Conservation (phyloP, 177 flowering plant genomes). For the Vitis hybrid region DNA sequence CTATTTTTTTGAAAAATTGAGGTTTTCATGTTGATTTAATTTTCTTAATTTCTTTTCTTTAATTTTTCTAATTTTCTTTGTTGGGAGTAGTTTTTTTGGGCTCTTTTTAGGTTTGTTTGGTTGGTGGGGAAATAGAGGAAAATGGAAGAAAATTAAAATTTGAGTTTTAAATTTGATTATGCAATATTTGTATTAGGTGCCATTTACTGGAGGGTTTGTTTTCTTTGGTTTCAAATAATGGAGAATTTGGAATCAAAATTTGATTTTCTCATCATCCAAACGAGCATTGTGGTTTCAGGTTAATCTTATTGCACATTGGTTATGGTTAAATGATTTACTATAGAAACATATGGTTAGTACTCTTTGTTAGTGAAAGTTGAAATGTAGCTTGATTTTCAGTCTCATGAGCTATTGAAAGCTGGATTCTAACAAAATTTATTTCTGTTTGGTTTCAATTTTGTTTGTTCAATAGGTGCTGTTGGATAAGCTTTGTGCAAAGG, state of each 20-base stretch:
- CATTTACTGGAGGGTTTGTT: background rate
- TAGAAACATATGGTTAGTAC: too few species aligned
- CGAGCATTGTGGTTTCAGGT: background rate
- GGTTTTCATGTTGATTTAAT: background rate
- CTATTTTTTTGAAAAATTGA: too few species aligned
- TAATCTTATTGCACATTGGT: too few species aligned
- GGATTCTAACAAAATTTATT: background rate
- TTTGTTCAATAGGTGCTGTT: constrained; percentile 7
- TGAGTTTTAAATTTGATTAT: background rate
- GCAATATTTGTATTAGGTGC: background rate
- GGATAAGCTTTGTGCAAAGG: constrained; percentile 4
- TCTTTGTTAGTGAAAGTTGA: too few species aligned
- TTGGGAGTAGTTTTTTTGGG: background rate
- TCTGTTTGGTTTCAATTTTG: background rate
- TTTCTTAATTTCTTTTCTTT: background rate
- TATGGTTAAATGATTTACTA: too few species aligned
- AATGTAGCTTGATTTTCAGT: too few species aligned
- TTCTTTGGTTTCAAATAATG: background rate
- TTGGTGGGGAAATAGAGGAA: background rate
- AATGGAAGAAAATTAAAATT: background rate
- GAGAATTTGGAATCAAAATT: background rate
- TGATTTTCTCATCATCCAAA: background rate
- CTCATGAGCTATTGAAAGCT: too few species aligned
- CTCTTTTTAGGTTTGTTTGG: background rate
- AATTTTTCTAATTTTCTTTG: background rate